Evolutionary conservation across 2,329 filamentous ascomycete species (phyloP).

Genomic region (Knoxdaviesia capensis): DNA sequence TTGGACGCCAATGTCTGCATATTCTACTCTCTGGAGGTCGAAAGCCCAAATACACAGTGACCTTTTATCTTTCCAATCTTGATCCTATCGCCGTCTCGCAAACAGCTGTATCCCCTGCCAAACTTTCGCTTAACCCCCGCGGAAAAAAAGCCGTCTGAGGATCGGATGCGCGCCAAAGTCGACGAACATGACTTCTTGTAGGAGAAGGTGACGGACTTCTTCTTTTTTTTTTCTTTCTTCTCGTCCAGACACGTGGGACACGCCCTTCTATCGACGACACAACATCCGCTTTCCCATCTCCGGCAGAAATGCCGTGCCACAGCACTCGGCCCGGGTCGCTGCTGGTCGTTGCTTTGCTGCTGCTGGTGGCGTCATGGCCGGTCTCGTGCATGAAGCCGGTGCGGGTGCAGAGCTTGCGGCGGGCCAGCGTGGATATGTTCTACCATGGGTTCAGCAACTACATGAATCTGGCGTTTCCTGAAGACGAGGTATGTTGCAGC

Average conservation of each 20-base stretch:
- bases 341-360: background rate
- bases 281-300: background rate
- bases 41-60: too few species aligned
- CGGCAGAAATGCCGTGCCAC: background rate
- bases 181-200: background rate
- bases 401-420: conserved; percentile 32
- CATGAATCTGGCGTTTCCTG: conserved; percentile 82
- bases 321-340: background rate
- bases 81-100: too few species aligned
- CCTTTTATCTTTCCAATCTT: too few species aligned
- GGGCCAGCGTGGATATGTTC: conserved; percentile 59
- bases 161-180: too few species aligned
- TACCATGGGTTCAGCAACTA: conserved; percentile 96
- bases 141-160: too few species aligned
- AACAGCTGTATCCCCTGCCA: too few species aligned
- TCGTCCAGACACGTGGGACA: background rate
- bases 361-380: conserved; percentile 19
- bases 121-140: too few species aligned
- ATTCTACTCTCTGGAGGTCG: too few species aligned
- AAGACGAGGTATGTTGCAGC: conserved; percentile 48
- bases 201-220: background rate
- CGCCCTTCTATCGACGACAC: background rate
- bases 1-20: too few species aligned
- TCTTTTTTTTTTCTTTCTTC: conserved; percentile 1
- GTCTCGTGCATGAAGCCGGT: conserved; percentile 31